A percentile compares a stretch with the other conserved stretches of the same genome.
phyloP scores from a whole-genome alignment of 257 asterid genomes.

The Nicotiana sylvestris region DNA sequence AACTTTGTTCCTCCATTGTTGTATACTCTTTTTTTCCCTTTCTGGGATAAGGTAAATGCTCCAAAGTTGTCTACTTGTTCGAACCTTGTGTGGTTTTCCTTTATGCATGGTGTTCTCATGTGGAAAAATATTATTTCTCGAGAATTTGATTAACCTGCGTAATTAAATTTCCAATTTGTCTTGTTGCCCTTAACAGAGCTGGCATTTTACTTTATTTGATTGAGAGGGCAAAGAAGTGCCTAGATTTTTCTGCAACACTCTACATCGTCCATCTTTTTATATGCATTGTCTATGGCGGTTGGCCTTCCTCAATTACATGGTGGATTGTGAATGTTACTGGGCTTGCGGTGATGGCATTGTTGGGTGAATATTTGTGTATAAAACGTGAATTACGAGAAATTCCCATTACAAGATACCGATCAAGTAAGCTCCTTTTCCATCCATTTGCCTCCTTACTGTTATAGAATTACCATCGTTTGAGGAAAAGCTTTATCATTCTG shows the following conservation, averaged over 20 bases:
- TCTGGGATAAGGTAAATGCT: background rate
- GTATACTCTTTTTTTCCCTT: background rate
- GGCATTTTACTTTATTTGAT: slow-evolving; percentile 59
- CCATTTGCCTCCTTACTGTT: background rate
- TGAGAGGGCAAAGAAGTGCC: slow-evolving; percentile 94
- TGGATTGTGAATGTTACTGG: slow-evolving; percentile 85
- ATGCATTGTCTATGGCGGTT: slow-evolving; percentile 80
- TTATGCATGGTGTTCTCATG: background rate
- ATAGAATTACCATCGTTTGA: background rate
- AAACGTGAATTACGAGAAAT: slow-evolving; percentile 69
- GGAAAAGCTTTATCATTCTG: background rate
- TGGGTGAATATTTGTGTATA: slow-evolving; percentile 83
- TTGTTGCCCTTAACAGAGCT: slow-evolving; percentile 52
- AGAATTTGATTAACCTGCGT: slow-evolving; percentile 16
- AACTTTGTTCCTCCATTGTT: background rate
- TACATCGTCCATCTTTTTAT: slow-evolving; percentile 72
- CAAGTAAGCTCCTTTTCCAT: slow-evolving; percentile 49
- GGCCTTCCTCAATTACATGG: slow-evolving; percentile 93
- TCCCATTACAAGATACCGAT: slow-evolving; percentile 63
- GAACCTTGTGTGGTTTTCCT: background rate
- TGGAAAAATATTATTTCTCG: background rate
- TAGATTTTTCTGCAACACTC: slow-evolving; percentile 84
- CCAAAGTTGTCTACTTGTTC: background rate
- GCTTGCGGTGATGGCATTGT: slow-evolving; percentile 70
- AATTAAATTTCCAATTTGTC: background rate